These are phyloP conservation scores for Dioscorea zingiberensis DNA, from an alignment of 106 monocot genomes.

Conservation along the genomic window DNA sequence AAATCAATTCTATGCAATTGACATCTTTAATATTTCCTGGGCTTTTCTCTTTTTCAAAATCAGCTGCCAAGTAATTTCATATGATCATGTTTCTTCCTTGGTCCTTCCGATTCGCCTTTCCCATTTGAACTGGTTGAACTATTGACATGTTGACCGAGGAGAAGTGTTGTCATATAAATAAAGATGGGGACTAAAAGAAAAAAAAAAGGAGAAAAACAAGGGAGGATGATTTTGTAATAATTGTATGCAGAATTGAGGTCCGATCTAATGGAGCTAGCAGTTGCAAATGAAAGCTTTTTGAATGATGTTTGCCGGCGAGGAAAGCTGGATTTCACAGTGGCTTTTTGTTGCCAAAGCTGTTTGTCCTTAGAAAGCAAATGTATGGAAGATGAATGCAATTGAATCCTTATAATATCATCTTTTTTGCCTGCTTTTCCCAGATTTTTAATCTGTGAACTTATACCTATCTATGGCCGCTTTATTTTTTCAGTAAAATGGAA, in stretches of 20 bases:
- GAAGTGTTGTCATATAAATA: conserved; percentile 39
- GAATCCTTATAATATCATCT: too few relatives aligned
- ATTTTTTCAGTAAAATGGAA: too few relatives aligned
- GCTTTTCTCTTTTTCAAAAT: conserved; percentile 12
- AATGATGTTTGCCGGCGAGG: background rate
- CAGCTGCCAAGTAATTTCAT: conserved; percentile 29
- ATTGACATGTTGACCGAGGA: conserved; percentile 22
- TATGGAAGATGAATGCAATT: too few relatives aligned
- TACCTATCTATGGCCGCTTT: too few relatives aligned
- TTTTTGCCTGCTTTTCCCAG: too few relatives aligned
- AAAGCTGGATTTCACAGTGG: too few relatives aligned
- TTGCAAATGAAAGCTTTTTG: conserved; percentile 25
- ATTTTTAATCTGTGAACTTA: too few relatives aligned
- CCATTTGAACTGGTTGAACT: conserved; percentile 35
- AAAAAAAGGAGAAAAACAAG: background rate
- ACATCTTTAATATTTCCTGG: conserved; percentile 10
- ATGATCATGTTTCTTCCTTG: conserved; percentile 13
- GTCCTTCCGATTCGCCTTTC: conserved; percentile 6
- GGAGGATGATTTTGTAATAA: conserved; percentile 28
- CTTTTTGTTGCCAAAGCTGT: too few relatives aligned
- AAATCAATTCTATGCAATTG: conserved; percentile 9
- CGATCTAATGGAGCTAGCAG: conserved; percentile 36
- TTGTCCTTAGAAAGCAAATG: too few relatives aligned
- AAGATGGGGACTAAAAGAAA: conserved; percentile 6
- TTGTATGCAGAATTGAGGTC: conserved; percentile 10